These are phyloP conservation scores for Xylariales sp. DNA, from an alignment of 2,329 filamentous ascomycete genomes.

Conservation along the genomic window DNA sequence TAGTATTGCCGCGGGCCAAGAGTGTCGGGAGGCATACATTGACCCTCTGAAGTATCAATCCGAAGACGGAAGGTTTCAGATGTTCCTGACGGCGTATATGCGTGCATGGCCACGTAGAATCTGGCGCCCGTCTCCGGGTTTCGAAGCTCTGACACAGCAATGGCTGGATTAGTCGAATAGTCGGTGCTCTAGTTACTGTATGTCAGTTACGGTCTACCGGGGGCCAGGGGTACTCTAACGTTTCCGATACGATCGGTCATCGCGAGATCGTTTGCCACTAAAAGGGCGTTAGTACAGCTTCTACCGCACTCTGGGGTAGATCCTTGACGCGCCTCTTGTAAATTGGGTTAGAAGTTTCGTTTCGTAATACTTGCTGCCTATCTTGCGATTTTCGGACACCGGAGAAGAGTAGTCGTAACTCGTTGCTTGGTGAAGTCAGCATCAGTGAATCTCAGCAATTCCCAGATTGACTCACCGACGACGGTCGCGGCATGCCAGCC, in stretches of 20 bases:
- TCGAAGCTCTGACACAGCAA: constrained; percentile 66
- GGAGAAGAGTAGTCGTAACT: constrained; percentile 74
- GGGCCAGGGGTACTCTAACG: constrained; percentile 29
- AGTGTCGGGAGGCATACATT: constrained; percentile 40
- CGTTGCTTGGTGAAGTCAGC: constrained; percentile 52
- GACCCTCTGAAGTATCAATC: constrained; percentile 66
- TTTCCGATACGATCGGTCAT: constrained; percentile 62
- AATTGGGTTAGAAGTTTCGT: constrained; percentile 72
- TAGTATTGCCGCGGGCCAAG: not conserved
- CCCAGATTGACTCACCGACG: constrained; percentile 49
- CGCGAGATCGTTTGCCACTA: constrained; percentile 65
- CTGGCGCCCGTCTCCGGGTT: constrained; percentile 67
- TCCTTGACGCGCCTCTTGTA: constrained; percentile 53
- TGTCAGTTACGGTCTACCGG: not conserved
- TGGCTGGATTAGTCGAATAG: constrained; percentile 63
- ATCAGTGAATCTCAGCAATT: not conserved
- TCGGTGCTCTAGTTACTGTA: constrained; percentile 56
- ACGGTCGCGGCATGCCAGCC: constrained; percentile 68
- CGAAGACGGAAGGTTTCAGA: constrained; percentile 65
- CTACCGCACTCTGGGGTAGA: no score
- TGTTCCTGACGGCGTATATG: constrained; percentile 62
- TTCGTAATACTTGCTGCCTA: constrained; percentile 71
- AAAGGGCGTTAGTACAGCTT: not conserved
- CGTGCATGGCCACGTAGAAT: constrained; percentile 70
- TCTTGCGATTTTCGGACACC: constrained; percentile 67